Evolutionary conservation across 1,139 yeast species (phyloP).

Genomic region (Yamadazyma friedrichii): DNA sequence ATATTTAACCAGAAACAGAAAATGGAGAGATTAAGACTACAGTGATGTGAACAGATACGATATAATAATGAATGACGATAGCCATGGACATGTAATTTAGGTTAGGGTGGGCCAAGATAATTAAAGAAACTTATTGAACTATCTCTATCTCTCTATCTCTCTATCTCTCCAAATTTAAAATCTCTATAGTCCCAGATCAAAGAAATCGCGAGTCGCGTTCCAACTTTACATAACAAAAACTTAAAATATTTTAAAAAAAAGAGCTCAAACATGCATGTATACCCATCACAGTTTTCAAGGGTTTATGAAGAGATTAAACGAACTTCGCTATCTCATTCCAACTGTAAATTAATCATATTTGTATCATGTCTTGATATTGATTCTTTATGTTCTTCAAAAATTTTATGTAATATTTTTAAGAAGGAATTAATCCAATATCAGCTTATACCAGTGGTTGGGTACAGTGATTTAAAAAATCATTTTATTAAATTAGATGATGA

Average conservation of each 20-base stretch:
- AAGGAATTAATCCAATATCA: slow-evolving; percentile 86
- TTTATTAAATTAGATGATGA: slow-evolving; percentile 68
- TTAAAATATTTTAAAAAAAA: background rate
- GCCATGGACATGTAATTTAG: background rate
- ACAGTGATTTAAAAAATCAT: slow-evolving; percentile 67
- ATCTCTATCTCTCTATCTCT: background rate
- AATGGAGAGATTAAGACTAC: too few relatives aligned
- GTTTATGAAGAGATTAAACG: slow-evolving; percentile 61
- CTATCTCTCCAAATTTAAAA: too few relatives aligned
- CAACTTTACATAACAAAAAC: background rate
- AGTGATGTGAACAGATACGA: too few relatives aligned
- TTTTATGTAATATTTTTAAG: slow-evolving; percentile 67
- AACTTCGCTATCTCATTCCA: slow-evolving; percentile 76
- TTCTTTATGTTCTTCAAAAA: slow-evolving; percentile 85
- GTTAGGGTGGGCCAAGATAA: background rate
- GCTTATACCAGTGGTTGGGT: slow-evolving; percentile 92
- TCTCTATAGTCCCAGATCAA: background rate
- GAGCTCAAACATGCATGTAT: slow-evolving; percentile 51
- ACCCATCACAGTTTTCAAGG: slow-evolving; percentile 56
- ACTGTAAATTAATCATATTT: slow-evolving; percentile 84
- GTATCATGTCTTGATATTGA: slow-evolving; percentile 92
- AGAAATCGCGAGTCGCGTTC: slow-evolving; percentile 1
- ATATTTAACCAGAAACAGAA: too few relatives aligned
- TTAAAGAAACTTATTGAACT: background rate
- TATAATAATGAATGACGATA: too few relatives aligned